Evolutionary conservation across 2,329 filamentous ascomycete species (phyloP).

Genomic region (Epichloe scottii): DNA sequence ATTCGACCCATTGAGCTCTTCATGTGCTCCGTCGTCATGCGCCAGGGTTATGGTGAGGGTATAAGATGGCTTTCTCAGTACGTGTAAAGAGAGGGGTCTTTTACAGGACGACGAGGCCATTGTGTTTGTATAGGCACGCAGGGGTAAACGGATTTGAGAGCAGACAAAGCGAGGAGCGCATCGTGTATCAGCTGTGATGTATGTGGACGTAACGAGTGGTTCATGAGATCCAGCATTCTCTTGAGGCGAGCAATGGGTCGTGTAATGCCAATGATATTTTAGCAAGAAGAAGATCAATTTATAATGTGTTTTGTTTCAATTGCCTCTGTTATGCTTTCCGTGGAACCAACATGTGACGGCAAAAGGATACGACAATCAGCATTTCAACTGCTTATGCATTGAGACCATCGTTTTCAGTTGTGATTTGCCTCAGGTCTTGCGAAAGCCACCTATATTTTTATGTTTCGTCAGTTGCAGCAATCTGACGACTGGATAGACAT

Average conservation of each 20-base stretch:
- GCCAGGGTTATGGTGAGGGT: constrained; percentile 85
- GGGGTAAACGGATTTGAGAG: not conserved
- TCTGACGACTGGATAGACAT: not conserved
- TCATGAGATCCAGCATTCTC: constrained; percentile 23
- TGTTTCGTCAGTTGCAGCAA: no score
- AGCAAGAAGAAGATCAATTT: constrained; percentile 1
- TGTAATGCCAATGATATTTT: constrained; percentile 16
- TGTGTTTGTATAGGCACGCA: not conserved
- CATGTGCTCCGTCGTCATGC: constrained; percentile 98
- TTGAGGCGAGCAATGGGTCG: constrained; percentile 21
- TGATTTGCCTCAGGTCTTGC: no score
- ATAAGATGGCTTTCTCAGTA: constrained; percentile 92
- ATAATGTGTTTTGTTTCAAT: not conserved
- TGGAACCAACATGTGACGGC: not conserved
- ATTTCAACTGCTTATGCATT: no score
- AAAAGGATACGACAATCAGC: not conserved
- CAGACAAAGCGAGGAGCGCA: not conserved
- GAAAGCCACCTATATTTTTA: no score
- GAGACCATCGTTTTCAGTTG: no score
- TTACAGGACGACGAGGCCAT: not conserved
- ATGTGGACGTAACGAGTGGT: constrained; percentile 5
- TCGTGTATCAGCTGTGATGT: not conserved
- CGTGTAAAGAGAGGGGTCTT: constrained; percentile 41
- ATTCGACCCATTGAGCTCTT: constrained; percentile 95
- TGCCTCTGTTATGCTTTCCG: not conserved